Base-by-base conservation (phyloP, 2,329 filamentous ascomycete genomes). In the Penicillium vulpinum region DNA sequence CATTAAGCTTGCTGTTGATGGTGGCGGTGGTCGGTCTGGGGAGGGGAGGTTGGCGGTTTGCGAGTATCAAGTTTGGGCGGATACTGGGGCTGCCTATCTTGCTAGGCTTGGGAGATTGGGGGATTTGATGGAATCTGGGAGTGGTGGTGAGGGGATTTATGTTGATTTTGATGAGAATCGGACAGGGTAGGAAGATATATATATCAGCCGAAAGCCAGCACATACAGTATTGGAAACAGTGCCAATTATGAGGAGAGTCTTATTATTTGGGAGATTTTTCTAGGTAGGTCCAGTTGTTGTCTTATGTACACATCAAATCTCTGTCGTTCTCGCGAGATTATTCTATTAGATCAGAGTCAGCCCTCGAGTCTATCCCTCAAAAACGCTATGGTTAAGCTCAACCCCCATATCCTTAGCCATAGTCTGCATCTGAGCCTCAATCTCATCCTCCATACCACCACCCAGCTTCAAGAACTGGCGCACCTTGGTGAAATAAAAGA, bases 361-460 rank as follows among this genome's bases (percentile, higher is more conserved):
- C n/a, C n/a, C n/a, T n/a, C n/a, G n/a, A n/a, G 46, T 61, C 58
- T 67, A 96, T 4, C 93, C 92, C 55, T 95, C 91, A 76, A 97
- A 97, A 2, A 96, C 83, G 39, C 87, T 86, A 72, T 95, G 91
- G 71, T 96, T 89, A 63, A 97, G 76, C 74, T 97, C 92, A 3
- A 97, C 85, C 0, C 94, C 94, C 77, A 94, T 92, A 65, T 95
- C 92, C 71, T 89, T 91, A 1, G 92, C 93, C 81, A 97, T 90
- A 56, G 82, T 84, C 75, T 85, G 88, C 92, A 97, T 95, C 65
- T 88, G 84, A 69, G 84, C 83, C 79, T 97, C 94, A 60, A 97
- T 87, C 72, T 93, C 91, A 70, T 97, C 93, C 72, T 97, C 94
- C 89, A 97, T 94, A 0, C 92, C 92, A 10, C 86, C 83, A 0